Conservation (phyloP, 352 stramenopile genomes). For the Pythium rishiriense region DNA sequence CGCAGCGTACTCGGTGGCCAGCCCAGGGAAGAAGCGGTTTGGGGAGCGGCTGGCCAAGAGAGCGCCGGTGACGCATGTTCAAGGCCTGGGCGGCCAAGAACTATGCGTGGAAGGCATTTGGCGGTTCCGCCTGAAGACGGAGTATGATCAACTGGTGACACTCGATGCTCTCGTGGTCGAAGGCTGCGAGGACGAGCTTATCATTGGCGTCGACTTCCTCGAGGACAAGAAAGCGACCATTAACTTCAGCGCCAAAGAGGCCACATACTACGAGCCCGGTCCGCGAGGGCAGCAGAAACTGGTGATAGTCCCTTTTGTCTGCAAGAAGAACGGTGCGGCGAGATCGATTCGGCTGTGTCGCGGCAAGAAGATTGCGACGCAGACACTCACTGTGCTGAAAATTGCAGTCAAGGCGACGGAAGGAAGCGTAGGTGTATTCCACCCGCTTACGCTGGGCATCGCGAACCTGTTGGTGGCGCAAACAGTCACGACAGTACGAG, state of each 20-base stretch:
- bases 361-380: conserved; percentile 15
- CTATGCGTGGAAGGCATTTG: neutral
- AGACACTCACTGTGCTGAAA: neutral
- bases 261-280: neutral
- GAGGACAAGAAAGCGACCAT: neutral
- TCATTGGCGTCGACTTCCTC: conserved; percentile 3
- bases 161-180: conserved; percentile 5
- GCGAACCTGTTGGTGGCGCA: conserved; percentile 11
- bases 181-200: neutral
- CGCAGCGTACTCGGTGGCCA: neutral
- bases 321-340: neutral
- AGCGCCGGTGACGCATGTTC: neutral
- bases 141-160: neutral
- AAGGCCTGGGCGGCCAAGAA: conserved; percentile 6
- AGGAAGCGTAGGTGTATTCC: conserved; percentile 13
- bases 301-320: neutral
- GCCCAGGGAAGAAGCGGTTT: neutral
- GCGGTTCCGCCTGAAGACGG: conserved; percentile 3
- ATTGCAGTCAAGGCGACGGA: conserved; percentile 19
- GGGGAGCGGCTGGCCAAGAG: neutral
- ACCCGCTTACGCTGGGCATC: neutral
- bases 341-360: conserved; percentile 8
- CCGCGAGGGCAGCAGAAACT: no score
- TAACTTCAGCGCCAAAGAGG: neutral
- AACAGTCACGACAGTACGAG: conserved; percentile 1